phyloP scores from a whole-genome alignment of 768 basidiomycete genomes.

The Phaffia tasmanica region DNA sequence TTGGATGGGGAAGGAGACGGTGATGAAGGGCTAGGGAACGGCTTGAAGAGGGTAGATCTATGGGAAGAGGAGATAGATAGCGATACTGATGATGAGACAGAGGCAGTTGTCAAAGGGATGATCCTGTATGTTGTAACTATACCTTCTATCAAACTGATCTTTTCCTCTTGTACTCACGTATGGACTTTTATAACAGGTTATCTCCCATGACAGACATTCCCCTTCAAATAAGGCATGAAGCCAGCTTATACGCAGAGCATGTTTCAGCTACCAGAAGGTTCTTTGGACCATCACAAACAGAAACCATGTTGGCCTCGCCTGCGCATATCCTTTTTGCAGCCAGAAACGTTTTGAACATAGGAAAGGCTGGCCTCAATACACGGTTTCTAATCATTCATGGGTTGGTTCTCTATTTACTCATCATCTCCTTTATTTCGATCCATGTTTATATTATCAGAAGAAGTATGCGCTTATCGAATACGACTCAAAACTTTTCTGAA shows the following conservation, averaged over 20 bases:
- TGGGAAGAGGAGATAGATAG: not conserved
- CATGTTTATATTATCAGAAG: not conserved
- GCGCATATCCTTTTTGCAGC: slow-evolving; percentile 12
- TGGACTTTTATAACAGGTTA: not conserved
- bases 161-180: no score
- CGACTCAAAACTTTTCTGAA: not conserved
- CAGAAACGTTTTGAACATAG: slow-evolving; percentile 13
- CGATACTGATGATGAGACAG: not conserved
- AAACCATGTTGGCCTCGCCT: slow-evolving; percentile 22
- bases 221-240: slow-evolving; percentile 16
- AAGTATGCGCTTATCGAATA: no score
- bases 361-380: not conserved
- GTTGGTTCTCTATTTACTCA: not conserved
- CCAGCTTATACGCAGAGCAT: slow-evolving; percentile 17
- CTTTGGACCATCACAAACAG: slow-evolving; percentile 18
- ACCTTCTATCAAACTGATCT: not conserved
- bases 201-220: slow-evolving; percentile 13
- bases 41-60: slow-evolving; percentile 13
- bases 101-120: slow-evolving; percentile 7
- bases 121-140: not conserved
- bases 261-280: slow-evolving; percentile 13
- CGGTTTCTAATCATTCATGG: slow-evolving; percentile 19
- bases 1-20: slow-evolving; percentile 13
- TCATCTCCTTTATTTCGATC: no score
- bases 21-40: slow-evolving; percentile 14